Evolutionary conservation across 192 early-diverging fungal species (phyloP).

Genomic region (Borealophlyctis nickersoniae): DNA sequence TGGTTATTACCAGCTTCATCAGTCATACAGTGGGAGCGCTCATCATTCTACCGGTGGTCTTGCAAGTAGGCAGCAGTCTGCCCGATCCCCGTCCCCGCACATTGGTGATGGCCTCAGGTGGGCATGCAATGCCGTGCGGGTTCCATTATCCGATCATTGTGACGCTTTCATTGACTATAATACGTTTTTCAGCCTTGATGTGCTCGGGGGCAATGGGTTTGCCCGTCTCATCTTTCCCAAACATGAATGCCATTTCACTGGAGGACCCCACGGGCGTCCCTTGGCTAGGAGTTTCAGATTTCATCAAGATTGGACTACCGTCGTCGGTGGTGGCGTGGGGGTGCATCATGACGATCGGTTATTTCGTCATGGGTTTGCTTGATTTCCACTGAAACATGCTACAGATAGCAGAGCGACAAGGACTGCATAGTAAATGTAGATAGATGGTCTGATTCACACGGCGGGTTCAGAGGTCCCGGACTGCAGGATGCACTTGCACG

Average conservation of each 20-base stretch:
- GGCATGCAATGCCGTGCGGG: background rate
- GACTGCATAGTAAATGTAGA: too few species aligned
- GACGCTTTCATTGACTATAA: background rate
- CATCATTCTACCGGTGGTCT: slow-evolving; percentile 93
- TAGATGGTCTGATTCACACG: too few species aligned
- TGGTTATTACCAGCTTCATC: slow-evolving; percentile 88
- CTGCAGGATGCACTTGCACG: too few species aligned
- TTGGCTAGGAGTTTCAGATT: slow-evolving; percentile 80
- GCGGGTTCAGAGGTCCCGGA: too few species aligned
- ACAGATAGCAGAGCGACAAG: too few species aligned
- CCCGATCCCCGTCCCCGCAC: slow-evolving; percentile 74
- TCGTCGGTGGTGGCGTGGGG: slow-evolving; percentile 67
- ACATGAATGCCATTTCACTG: slow-evolving; percentile 94
- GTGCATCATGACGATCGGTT: slow-evolving; percentile 73
- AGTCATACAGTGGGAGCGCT: slow-evolving; percentile 93
- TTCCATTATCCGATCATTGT: background rate
- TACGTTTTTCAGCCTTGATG: slow-evolving; percentile 63
- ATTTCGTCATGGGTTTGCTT: slow-evolving; percentile 59
- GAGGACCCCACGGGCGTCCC: slow-evolving; percentile 83
- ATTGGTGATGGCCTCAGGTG: slow-evolving; percentile 75
- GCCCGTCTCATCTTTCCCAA: slow-evolving; percentile 92
- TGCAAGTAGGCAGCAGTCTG: slow-evolving; percentile 77
- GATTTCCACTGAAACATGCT: slow-evolving; percentile 29
- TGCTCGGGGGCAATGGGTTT: slow-evolving; percentile 88
- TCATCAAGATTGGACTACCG: slow-evolving; percentile 77